Conservation (phyloP, 1,284 basidiomycete genomes). For the Cryptococcus sp. region DNA sequence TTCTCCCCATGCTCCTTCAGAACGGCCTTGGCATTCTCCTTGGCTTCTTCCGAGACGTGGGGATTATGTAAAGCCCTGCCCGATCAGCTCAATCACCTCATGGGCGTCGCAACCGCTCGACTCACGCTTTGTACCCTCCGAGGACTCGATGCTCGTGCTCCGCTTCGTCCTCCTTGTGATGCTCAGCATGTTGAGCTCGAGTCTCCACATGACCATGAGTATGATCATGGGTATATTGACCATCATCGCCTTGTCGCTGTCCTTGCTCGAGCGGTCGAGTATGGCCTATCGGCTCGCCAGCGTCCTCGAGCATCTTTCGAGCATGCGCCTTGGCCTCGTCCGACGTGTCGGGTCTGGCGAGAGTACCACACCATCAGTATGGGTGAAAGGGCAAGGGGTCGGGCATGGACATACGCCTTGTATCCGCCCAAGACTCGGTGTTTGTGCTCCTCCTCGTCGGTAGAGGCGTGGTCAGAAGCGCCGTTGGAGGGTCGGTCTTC, state of each 20-base stretch:
- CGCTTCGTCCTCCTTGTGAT: neutral
- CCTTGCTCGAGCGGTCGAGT: too few species aligned
- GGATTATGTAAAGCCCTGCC: slow-evolving; percentile 8
- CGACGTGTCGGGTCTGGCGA: neutral
- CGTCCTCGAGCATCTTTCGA: neutral
- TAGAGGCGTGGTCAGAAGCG: too few species aligned
- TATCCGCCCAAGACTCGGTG: slow-evolving; percentile 7
- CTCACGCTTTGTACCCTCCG: slow-evolving; percentile 15
- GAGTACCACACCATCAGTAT: neutral
- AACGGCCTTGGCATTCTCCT: slow-evolving; percentile 3
- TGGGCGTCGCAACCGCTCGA: neutral
- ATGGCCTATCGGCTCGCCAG: too few species aligned
- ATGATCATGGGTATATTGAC: too few species aligned
- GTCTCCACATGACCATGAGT: too few species aligned
- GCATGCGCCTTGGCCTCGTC: neutral
- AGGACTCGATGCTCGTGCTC: neutral
- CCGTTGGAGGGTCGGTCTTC: too few species aligned
- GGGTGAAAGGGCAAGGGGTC: neutral
- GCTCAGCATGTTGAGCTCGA: neutral
- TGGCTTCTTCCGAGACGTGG: slow-evolving; percentile 5
- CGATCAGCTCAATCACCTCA: neutral
- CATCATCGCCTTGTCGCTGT: too few species aligned
- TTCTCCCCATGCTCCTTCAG: slow-evolving; percentile 3
- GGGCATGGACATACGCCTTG: slow-evolving; percentile 9
- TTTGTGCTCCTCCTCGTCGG: slow-evolving; percentile 1